Evolutionary conservation across 106 monocot species (phyloP).

Genomic region (Platanthera guangdongensis): DNA sequence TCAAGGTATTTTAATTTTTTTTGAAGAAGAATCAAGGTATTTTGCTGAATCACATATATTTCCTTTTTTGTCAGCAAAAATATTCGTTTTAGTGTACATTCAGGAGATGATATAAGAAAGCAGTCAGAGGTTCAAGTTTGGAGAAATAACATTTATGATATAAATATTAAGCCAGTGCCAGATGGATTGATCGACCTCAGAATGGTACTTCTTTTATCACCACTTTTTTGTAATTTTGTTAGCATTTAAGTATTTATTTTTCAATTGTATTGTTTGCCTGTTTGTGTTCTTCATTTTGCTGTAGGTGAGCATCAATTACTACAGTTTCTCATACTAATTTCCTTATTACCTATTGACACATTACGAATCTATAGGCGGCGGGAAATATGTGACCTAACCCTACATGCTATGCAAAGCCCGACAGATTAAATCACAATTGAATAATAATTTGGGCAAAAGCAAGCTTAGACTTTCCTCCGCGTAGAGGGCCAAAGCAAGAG

Average conservation of each 20-base stretch:
- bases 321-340: neutral
- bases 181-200: conserved; percentile 60
- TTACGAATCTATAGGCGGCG: too few species aligned
- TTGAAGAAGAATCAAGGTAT: neutral
- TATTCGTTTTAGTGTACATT: conserved; percentile 54
- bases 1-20: neutral
- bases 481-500: too few species aligned
- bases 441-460: too few species aligned
- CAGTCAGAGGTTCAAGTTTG: conserved; percentile 80
- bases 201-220: conserved; percentile 38
- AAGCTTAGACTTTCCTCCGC: too few species aligned
- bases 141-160: conserved; percentile 44
- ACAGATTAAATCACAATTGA: too few species aligned
- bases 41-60: neutral
- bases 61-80: conserved; percentile 39
- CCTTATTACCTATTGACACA: too few species aligned
- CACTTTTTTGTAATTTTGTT: neutral
- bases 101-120: conserved; percentile 65
- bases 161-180: conserved; percentile 17
- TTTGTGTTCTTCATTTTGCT: neutral
- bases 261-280: neutral
- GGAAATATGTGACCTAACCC: too few species aligned
- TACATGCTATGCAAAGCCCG: too few species aligned
- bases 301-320: neutral
- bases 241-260: neutral